phyloP scores from a whole-genome alignment of 495 filamentous ascomycete species.

The Aspergillus asperescens region DNA sequence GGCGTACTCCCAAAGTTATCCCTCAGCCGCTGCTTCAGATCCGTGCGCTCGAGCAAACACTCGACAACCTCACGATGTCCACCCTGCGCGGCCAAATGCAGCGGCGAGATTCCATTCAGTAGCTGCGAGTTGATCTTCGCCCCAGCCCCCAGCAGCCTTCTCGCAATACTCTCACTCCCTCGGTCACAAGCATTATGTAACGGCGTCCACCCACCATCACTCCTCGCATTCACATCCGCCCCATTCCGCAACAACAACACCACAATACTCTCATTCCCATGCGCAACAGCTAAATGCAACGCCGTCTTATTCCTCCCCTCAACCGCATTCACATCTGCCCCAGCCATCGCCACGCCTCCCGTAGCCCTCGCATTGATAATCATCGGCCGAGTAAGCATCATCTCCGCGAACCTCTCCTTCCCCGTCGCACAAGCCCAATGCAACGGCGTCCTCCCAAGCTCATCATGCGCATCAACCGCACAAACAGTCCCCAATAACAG shows the following conservation, averaged over 20 bases:
- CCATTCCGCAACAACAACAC: constrained; percentile 47
- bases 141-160: constrained; percentile 43
- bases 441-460: constrained; percentile 52
- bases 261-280: constrained; percentile 51
- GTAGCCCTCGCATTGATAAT: background rate
- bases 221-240: constrained; percentile 51
- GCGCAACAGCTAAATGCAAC: constrained; percentile 54
- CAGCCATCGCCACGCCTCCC: constrained; percentile 2
- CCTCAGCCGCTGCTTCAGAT: constrained; percentile 43
- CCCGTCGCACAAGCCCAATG: constrained; percentile 62
- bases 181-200: constrained; percentile 60
- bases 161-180: constrained; percentile 46
- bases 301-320: constrained; percentile 56
- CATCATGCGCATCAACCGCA: constrained; percentile 40
- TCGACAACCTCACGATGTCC: constrained; percentile 55
- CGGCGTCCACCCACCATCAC: constrained; percentile 59
- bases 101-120: constrained; percentile 55
- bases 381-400: constrained; percentile 45
- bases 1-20: constrained; percentile 61
- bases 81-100: constrained; percentile 58
- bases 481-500: constrained; percentile 41
- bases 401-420: constrained; percentile 49
- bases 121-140: constrained; percentile 52
- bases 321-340: constrained; percentile 45
- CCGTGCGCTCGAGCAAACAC: constrained; percentile 43